Conservation (phyloP, 2,329 filamentous ascomycete species). For the Ilyonectria sp. region DNA sequence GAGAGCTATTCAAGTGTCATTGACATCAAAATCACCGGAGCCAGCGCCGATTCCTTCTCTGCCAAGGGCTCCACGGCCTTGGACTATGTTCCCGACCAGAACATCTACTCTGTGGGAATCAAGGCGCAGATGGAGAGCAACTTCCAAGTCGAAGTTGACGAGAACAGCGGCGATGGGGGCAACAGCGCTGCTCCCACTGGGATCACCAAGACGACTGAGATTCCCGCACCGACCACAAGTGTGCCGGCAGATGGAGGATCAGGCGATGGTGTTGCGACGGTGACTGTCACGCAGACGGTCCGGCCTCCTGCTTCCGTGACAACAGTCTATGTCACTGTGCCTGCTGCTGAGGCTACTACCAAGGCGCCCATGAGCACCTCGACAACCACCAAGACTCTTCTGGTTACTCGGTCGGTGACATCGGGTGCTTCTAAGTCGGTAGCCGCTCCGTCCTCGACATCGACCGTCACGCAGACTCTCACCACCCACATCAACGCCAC, state of each 20-base stretch:
- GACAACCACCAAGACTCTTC: constrained; percentile 42
- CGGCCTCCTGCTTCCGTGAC: constrained; percentile 57
- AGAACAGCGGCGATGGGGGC: constrained; percentile 39
- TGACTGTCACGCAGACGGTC: constrained; percentile 57
- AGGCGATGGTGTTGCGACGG: constrained; percentile 42
- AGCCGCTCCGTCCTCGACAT: constrained; percentile 9
- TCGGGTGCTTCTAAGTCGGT: constrained; percentile 2
- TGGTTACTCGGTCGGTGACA: constrained; percentile 33
- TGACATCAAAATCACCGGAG: constrained; percentile 56
- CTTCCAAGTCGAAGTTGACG: constrained; percentile 61
- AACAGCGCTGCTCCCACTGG: constrained; percentile 37
- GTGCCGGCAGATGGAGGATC: constrained; percentile 35
- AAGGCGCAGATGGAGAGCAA: constrained; percentile 61
- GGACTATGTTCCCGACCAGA: constrained; percentile 54
- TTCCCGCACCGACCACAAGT: constrained; percentile 23
- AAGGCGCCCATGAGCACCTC: constrained; percentile 36
- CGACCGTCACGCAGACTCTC: constrained; percentile 8
- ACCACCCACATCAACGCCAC: constrained; percentile 20
- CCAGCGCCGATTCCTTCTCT: constrained; percentile 41
- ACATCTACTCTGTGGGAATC: constrained; percentile 62
- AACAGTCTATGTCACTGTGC: constrained; percentile 55
- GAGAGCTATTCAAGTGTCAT: constrained; percentile 61
- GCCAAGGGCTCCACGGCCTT: constrained; percentile 43
- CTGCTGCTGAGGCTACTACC: constrained; percentile 37
- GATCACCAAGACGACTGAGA: constrained; percentile 20